Evolutionary conservation across 1,284 basidiomycete species (phyloP), one percentile per base, ranked within the genome.

Genomic region (Cutaneotrichosporon dermatis): DNA sequence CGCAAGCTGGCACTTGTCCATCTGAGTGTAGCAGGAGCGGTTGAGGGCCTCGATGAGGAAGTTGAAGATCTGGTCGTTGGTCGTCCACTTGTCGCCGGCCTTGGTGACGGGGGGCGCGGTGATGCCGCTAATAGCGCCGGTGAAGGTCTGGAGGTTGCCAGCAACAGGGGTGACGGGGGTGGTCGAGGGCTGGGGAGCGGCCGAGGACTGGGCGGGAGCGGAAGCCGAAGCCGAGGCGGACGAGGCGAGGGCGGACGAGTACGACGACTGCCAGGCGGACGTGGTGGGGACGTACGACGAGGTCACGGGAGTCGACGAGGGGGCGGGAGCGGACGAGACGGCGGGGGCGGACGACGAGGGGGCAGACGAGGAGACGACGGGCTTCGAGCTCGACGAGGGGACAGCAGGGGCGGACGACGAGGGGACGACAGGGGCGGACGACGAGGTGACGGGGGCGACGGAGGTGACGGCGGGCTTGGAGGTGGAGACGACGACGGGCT

Each of bases 11-110:
- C 68, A 68, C 15, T 42, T 35, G 57, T 67, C 57, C 62, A 67
- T 63, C 66, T 71, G 69, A 25, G 52, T 45, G 56, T 68, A 66
- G 61, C 69, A 71, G 8, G 61, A 64, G 44, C 64, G 60, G 49
- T 57, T 51, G 35, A 69, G 59, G 5, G 68, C 66, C 42, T 68
- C 68, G 40, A 56, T 54, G 48, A 64, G 51, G 51, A 66, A 65
- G 64, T 66, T 67, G 65, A 61, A 69, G 13, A 51, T 57, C 7
- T 65, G 59, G 11, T 37, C 50, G 6, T 41, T 48, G 42, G 57
- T 52, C 54, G 46, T 51, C 42, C 44, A 62, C 41, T 48, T 53
- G 44, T 45, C 15, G 36, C 54, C 54, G 35, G 51, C n/a, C 35
- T 40, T 36, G 13, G 59, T 57, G 46, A 70, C 66, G 13, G 66